Evolutionary conservation across 768 basidiomycete species (phyloP).

Genomic region (Tylopilus intermedius): DNA sequence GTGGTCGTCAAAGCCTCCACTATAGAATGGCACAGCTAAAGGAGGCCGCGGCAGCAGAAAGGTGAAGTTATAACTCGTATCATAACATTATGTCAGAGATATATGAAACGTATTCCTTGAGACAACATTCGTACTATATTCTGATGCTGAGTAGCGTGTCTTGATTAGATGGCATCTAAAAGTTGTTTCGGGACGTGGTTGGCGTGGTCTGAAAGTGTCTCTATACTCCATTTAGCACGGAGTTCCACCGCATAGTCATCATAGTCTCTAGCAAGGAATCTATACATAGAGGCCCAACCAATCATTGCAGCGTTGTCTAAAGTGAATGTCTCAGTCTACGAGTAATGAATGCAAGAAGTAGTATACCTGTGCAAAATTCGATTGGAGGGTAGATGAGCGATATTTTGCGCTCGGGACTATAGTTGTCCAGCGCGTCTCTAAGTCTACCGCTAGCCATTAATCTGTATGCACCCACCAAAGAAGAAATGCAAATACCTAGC

Average conservation of each 20-base stretch:
- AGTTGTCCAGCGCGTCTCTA: constrained; percentile 23
- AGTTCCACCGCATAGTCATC: too few species aligned
- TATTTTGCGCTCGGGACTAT: constrained; percentile 32
- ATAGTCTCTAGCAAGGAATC: constrained; percentile 46
- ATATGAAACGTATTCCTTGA: too few species aligned
- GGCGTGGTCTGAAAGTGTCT: too few species aligned
- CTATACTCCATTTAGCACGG: too few species aligned
- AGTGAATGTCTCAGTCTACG: not conserved
- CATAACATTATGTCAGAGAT: too few species aligned
- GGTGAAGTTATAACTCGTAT: too few species aligned
- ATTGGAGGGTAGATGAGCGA: constrained; percentile 66
- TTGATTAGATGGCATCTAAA: too few species aligned
- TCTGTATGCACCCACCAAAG: not conserved
- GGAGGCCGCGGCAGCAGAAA: not conserved
- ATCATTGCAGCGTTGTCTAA: constrained; percentile 97
- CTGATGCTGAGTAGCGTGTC: too few species aligned
- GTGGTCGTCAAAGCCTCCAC: not conserved
- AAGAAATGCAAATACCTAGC: constrained; percentile 42
- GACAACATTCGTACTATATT: too few species aligned
- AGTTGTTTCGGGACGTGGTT: too few species aligned
- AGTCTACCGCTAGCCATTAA: constrained; percentile 28
- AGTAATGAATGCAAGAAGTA: not conserved
- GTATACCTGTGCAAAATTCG: constrained; percentile 72
- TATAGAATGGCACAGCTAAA: not conserved
- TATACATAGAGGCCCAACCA: constrained; percentile 80